phyloP scores from a whole-genome alignment of 345 rosid species.

The Pugionium cornutum region DNA sequence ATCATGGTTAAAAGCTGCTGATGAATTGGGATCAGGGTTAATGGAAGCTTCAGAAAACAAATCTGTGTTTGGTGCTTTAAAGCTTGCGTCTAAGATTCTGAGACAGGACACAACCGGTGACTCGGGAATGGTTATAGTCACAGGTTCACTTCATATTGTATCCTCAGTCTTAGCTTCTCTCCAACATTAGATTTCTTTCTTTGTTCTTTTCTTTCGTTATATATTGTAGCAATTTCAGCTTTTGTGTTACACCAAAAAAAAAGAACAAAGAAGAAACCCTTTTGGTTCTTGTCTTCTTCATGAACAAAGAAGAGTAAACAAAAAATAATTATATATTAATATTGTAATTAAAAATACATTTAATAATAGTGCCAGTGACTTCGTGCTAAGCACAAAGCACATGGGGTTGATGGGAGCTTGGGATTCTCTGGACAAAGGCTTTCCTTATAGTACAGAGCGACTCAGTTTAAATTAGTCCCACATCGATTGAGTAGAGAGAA shows the following conservation, averaged over 20 bases:
- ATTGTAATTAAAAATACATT: too few species aligned
- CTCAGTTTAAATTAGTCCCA: conserved; percentile 16
- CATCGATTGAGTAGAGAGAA: conserved; percentile 8
- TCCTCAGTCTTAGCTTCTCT: conserved; percentile 39
- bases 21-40: conserved; percentile 45
- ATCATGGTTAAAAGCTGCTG: conserved; percentile 65
- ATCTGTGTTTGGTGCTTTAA: conserved; percentile 19
- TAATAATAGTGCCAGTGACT: too few species aligned
- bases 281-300: too few species aligned
- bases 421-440: too few species aligned
- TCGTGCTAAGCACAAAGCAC: too few species aligned
- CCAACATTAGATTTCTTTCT: conserved; percentile 1
- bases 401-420: too few species aligned
- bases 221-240: too few species aligned
- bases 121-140: conserved; percentile 33
- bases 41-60: conserved; percentile 29
- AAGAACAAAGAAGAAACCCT: too few species aligned
- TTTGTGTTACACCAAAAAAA: too few species aligned
- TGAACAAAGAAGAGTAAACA: too few species aligned
- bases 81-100: conserved; percentile 31
- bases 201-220: neutral
- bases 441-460: too few species aligned
- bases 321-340: too few species aligned
- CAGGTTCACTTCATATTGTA: conserved; percentile 36
- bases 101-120: neutral